phyloP scores from a whole-genome alignment of 2,329 filamentous ascomycete species.

The Macroventuria anomochaeta region DNA sequence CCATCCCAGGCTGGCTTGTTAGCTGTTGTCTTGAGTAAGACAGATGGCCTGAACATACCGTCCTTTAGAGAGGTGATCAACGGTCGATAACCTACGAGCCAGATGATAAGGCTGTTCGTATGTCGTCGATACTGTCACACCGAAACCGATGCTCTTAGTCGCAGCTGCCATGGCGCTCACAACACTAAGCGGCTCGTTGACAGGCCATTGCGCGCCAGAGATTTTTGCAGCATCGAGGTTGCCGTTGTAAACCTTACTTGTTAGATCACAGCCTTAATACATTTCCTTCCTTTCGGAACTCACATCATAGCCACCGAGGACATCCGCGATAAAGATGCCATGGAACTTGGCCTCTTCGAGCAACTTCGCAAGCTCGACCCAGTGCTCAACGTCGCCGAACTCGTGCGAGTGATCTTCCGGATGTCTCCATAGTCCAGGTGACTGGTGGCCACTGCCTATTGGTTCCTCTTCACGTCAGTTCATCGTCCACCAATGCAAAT shows the following conservation, averaged over 20 bases:
- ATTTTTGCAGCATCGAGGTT: conserved; percentile 66
- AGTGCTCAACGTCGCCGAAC: conserved; percentile 55
- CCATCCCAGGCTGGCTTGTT: no score
- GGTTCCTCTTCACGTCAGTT: background rate
- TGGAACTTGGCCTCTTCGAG: conserved; percentile 50
- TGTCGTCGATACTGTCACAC: conserved; percentile 70
- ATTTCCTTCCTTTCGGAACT: background rate
- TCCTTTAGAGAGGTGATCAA: conserved; percentile 72
- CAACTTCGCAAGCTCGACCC: conserved; percentile 48
- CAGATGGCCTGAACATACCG: no score
- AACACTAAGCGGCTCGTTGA: conserved; percentile 71
- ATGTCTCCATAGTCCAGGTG: conserved; percentile 67
- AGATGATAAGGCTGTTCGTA: conserved; percentile 74
- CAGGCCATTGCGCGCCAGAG: conserved; percentile 72
- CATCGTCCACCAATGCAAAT: background rate
- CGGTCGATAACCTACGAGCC: conserved; percentile 67
- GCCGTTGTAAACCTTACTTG: conserved; percentile 62
- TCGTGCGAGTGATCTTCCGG: conserved; percentile 67
- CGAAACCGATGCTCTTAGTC: conserved; percentile 71
- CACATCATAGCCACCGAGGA: conserved; percentile 68
- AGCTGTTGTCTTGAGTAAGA: no score
- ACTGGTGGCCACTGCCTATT: conserved; percentile 46
- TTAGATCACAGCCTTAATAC: background rate
- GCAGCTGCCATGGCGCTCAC: conserved; percentile 72
- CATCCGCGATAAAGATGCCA: conserved; percentile 52